phyloP scores from a whole-genome alignment of 345 rosid species.

The Salix viminalis region DNA sequence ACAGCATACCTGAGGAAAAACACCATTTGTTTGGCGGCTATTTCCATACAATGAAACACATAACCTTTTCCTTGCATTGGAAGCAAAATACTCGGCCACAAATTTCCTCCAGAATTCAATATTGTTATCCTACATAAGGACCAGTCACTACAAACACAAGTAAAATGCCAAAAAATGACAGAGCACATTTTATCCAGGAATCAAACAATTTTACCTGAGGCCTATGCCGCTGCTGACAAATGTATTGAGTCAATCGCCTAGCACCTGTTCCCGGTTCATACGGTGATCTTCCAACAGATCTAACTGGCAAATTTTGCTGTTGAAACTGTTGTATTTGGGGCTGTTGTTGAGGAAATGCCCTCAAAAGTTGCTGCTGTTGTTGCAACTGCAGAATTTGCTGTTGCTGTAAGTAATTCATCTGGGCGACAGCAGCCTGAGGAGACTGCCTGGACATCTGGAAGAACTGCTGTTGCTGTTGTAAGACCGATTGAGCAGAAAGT shows the following conservation, averaged over 20 bases:
- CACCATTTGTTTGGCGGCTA: conserved; percentile 93
- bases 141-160: conserved; percentile 16
- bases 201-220: conserved; percentile 62
- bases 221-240: conserved; percentile 90
- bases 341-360: conserved; percentile 79
- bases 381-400: conserved; percentile 68
- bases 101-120: conserved; percentile 98
- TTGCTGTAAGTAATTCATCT: conserved; percentile 64
- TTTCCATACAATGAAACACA: conserved; percentile 98
- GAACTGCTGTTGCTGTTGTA: conserved; percentile 48
- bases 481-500: conserved; percentile 67
- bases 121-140: conserved; percentile 72
- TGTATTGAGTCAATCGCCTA: conserved; percentile 78
- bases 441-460: conserved; percentile 82
- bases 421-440: conserved; percentile 64
- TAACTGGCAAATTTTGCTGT: conserved; percentile 64
- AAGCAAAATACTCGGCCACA: conserved; percentile 86
- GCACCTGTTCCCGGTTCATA: conserved; percentile 98
- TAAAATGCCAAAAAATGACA: conserved; percentile 7
- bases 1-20: conserved; percentile 85
- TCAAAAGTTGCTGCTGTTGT: conserved; percentile 72
- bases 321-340: conserved; percentile 77
- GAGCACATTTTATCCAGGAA: conserved; percentile 7
- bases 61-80: conserved; percentile 91
- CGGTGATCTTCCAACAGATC: conserved; percentile 63